Conservation (phyloP, 441 rosid genomes). For the Breynia disticha region DNA sequence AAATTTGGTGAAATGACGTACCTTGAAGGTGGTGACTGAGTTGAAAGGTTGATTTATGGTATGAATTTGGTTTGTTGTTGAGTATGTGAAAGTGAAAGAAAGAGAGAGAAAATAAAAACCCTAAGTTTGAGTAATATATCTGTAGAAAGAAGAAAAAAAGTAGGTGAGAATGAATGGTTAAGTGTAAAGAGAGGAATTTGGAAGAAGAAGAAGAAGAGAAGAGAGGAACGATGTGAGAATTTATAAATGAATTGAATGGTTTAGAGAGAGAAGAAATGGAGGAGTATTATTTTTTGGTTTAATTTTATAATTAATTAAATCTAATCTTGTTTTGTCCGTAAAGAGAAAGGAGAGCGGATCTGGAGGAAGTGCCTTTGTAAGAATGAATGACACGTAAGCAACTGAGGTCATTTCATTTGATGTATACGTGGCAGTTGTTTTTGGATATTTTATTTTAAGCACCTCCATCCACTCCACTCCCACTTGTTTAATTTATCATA, state of each 20-base stretch:
- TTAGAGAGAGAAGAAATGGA: constrained; percentile 14
- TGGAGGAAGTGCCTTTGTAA: constrained; percentile 19
- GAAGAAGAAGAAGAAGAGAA: constrained; percentile 8
- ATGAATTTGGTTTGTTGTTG: constrained; percentile 4
- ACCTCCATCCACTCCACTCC: too few species aligned
- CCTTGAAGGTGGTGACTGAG: constrained; percentile 19
- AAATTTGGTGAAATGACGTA: constrained; percentile 17
- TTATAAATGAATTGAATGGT: constrained; percentile 23
- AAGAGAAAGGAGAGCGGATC: constrained; percentile 30
- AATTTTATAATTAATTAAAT: constrained; percentile 7
- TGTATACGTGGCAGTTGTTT: background rate
- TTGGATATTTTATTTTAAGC: too few species aligned
- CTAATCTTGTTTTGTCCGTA: constrained; percentile 2
- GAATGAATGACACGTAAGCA: constrained; percentile 18
- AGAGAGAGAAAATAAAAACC: constrained; percentile 12
- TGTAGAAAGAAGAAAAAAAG: background rate
- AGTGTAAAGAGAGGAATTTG: constrained; percentile 10
- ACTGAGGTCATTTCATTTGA: background rate
- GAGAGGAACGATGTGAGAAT: constrained; percentile 18
- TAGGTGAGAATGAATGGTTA: constrained; percentile 6
- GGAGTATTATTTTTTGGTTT: background rate
- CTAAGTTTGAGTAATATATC: constrained; percentile 1
- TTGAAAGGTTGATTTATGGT: too few species aligned
- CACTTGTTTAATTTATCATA: too few species aligned
- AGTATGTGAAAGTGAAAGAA: constrained; percentile 11